Conservation (phyloP, 2,329 filamentous ascomycete species). For the Aspergillus brunneoviolaceus region DNA sequence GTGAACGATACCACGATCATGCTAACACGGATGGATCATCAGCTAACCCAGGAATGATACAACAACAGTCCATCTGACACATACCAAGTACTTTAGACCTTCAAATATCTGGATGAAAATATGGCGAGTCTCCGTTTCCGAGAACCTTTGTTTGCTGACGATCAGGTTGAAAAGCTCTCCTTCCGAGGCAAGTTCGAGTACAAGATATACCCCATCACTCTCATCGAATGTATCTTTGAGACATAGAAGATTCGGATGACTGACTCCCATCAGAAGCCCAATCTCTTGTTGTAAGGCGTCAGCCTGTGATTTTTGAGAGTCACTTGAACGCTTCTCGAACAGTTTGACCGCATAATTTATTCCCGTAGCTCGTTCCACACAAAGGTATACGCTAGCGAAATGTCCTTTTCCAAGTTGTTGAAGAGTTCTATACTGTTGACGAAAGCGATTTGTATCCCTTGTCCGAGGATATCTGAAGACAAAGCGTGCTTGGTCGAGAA, state of each 20-base stretch:
- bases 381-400: conserved; percentile 90
- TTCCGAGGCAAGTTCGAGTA: conserved; percentile 85
- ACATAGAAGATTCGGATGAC: conserved; percentile 87
- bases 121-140: conserved; percentile 78
- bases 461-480: conserved; percentile 85
- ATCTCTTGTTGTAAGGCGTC: conserved; percentile 94
- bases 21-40: conserved; percentile 52
- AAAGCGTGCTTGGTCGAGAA: conserved; percentile 81
- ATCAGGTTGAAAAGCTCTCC: conserved; percentile 97
- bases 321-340: conserved; percentile 81
- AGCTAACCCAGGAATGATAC: background rate
- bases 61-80: conserved; percentile 24
- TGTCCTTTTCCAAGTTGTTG: conserved; percentile 91
- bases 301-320: conserved; percentile 77
- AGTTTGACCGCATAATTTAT: conserved; percentile 88
- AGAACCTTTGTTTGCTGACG: conserved; percentile 83
- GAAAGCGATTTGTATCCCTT: conserved; percentile 72
- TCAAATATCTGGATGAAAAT: conserved; percentile 90
- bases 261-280: conserved; percentile 94
- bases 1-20: conserved; percentile 95
- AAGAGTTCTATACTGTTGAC: conserved; percentile 79
- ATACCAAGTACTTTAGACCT: conserved; percentile 89
- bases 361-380: conserved; percentile 80
- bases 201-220: conserved; percentile 81
- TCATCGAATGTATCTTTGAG: conserved; percentile 96